Conservation (phyloP, 805 yeast species). For the Candida tammaniensis region DNA sequence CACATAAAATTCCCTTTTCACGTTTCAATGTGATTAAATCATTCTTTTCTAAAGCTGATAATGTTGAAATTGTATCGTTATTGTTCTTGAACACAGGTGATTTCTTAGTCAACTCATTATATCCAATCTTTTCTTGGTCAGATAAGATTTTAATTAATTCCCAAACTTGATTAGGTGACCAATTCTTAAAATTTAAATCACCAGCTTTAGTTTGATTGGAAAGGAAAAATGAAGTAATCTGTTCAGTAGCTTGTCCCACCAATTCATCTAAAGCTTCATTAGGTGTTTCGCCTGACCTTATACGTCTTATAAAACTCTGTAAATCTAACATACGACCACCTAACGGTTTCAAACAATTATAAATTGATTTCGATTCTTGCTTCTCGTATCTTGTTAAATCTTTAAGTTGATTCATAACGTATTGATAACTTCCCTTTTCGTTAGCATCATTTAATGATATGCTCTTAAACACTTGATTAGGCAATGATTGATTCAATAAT, state of each 20-base stretch:
- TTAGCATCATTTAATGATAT: conserved; percentile 81
- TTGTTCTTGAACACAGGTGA: conserved; percentile 61
- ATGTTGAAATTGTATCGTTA: conserved; percentile 41
- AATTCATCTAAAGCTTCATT: conserved; percentile 72
- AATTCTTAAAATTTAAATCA: conserved; percentile 38
- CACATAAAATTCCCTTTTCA: conserved; percentile 69
- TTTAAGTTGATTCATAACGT: conserved; percentile 56
- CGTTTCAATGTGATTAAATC: conserved; percentile 73
- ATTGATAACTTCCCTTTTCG: conserved; percentile 61
- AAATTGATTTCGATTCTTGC: conserved; percentile 33
- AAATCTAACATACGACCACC: conserved; percentile 96
- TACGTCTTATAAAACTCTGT: conserved; percentile 84
- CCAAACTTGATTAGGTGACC: conserved; percentile 88
- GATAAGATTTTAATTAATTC: conserved; percentile 65
- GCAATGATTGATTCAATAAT: conserved; percentile 66
- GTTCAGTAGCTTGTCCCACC: conserved; percentile 82
- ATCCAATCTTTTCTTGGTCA: conserved; percentile 42
- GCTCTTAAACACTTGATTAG: conserved; percentile 81
- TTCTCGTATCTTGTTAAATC: conserved; percentile 19
- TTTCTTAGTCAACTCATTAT: conserved; percentile 46
- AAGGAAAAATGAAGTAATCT: conserved; percentile 76
- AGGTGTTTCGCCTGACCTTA: conserved; percentile 85
- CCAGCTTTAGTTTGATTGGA: conserved; percentile 19
- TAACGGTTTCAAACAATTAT: conserved; percentile 62
- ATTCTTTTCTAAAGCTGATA: conserved; percentile 71